These are phyloP conservation scores for Blepharisma stoltei DNA, from an alignment of 73 alveolate species.

Conservation along the genomic window DNA sequence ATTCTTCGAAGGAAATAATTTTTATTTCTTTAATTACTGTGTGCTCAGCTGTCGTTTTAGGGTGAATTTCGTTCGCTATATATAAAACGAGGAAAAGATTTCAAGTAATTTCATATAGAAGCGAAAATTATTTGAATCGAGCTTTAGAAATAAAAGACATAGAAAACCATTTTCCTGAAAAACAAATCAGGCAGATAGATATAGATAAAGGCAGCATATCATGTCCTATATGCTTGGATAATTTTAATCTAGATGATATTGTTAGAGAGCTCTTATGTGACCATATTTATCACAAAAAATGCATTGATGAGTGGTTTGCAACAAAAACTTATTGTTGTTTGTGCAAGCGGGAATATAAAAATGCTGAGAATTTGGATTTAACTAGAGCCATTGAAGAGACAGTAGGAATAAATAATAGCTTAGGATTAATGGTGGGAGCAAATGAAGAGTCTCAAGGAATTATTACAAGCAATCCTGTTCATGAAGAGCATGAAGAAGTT, in stretches of 20 bases:
- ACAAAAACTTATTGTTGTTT: neutral
- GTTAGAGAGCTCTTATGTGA: conserved; percentile 11
- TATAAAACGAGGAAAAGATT: neutral
- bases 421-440: too few relatives aligned
- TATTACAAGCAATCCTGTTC: too few relatives aligned
- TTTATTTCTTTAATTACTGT: too few relatives aligned
- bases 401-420: too few relatives aligned
- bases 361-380: too few relatives aligned
- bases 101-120: neutral
- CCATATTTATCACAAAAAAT: conserved; percentile 23
- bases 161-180: neutral
- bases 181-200: neutral
- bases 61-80: neutral
- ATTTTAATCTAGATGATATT: neutral
- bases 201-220: too few relatives aligned
- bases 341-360: conserved; percentile 1
- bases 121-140: neutral
- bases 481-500: too few relatives aligned
- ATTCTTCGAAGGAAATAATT: too few relatives aligned
- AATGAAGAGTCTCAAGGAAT: too few relatives aligned
- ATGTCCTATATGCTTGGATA: conserved; percentile 12
- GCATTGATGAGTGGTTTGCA: conserved; percentile 17
- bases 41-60: neutral
- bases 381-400: too few relatives aligned
- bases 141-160: neutral